Percentiles rank a stretch among this genome's conserved stretches.
Evolutionary conservation across 495 filamentous ascomycete species (phyloP).

Genomic region (Sordaria brevicollis): DNA sequence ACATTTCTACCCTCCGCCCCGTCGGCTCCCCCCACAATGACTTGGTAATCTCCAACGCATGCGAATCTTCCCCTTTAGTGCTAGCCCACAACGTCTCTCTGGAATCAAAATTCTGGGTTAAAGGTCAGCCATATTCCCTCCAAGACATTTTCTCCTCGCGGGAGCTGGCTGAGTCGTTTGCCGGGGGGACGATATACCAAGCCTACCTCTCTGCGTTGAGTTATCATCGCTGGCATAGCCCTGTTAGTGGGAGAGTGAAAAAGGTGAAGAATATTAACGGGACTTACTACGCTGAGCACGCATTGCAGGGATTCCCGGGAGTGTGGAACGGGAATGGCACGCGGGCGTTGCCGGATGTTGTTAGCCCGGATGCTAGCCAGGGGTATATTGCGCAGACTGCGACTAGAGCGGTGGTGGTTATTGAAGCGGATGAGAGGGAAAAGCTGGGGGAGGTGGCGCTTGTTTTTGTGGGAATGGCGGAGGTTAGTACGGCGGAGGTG

Average conservation of each 20-base stretch:
- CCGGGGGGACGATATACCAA: slow-evolving; percentile 30
- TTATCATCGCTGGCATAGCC: slow-evolving; percentile 40
- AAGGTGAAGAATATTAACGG: slow-evolving; percentile 24
- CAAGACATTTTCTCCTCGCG: slow-evolving; percentile 26
- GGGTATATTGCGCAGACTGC: too few species aligned
- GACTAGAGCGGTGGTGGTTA: too few species aligned
- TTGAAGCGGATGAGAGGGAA: too few species aligned
- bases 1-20: slow-evolving; percentile 25
- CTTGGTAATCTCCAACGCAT: slow-evolving; percentile 23
- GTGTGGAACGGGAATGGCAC: too few species aligned
- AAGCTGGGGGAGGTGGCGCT: too few species aligned
- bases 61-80: slow-evolving; percentile 35
- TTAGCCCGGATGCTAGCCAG: too few species aligned
- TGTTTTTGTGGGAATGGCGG: too few species aligned
- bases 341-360: too few species aligned
- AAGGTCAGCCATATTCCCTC: slow-evolving; percentile 32
- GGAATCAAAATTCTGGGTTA: slow-evolving; percentile 39
- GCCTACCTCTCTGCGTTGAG: slow-evolving; percentile 33
- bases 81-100: too few species aligned
- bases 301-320: too few species aligned
- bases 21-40: slow-evolving; percentile 25
- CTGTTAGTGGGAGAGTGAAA: slow-evolving; percentile 27
- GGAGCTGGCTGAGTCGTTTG: slow-evolving; percentile 27
- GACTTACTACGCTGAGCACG: too few species aligned
- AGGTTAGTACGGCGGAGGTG: too few species aligned